Percentiles rank a stretch among this genome's conserved stretches.
Conservation (phyloP, 208 protist genomes). For the Willaertia magna region DNA sequence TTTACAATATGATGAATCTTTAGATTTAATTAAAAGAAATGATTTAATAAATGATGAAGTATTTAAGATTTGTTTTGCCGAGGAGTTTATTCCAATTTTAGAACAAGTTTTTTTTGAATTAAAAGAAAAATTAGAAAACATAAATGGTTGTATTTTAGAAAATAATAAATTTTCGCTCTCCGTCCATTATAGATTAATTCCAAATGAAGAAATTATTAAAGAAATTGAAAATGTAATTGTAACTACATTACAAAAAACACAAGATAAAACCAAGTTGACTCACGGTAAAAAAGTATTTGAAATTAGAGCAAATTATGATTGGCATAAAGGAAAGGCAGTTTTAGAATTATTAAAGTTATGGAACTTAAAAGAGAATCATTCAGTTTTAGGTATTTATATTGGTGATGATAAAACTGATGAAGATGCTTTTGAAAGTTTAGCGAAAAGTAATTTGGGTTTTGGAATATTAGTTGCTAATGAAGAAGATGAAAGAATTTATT, state of each 20-base stretch:
- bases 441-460: background rate
- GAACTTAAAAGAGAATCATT: background rate
- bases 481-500: background rate
- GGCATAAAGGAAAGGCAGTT: slow-evolving; percentile 14
- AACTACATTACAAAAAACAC: background rate
- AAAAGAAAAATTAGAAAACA: background rate
- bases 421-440: slow-evolving; percentile 2
- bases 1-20: too few relatives aligned
- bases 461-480: background rate
- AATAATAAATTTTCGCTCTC: slow-evolving; percentile 8
- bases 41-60: too few relatives aligned
- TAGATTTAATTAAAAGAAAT: too few relatives aligned
- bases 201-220: background rate
- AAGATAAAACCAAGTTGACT: background rate
- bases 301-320: background rate
- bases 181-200: slow-evolving; percentile 8
- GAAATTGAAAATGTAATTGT: background rate
- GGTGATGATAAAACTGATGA: slow-evolving; percentile 17
- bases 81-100: background rate
- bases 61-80: too few relatives aligned
- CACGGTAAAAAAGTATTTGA: slow-evolving; percentile 10
- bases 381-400: background rate
- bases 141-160: slow-evolving; percentile 3
- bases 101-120: background rate
- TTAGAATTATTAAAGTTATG: background rate